Base-by-base conservation (phyloP, 2,329 filamentous ascomycete species). In the Aspergillus sp. region DNA sequence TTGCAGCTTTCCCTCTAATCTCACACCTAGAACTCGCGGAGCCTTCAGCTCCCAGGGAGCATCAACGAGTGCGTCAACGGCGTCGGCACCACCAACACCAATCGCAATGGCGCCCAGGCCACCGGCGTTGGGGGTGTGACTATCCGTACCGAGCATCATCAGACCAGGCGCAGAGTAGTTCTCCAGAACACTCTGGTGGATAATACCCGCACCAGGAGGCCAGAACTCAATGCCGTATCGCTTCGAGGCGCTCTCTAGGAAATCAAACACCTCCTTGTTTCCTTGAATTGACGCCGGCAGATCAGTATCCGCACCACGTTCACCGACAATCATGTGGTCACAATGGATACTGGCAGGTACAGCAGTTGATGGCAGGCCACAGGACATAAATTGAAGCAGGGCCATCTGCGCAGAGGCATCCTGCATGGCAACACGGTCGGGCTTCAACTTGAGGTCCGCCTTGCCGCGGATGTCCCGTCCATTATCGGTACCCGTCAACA, bases 331-430 rank as follows among this genome's bases (percentile, higher is more conserved):
- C 87, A 99, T 88, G 76, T 99, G 95, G 79, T 99, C 95, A 78
- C 95, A 99, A 80, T 99, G 95, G 66, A 98, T 97, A 74, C 93
- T 97, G 48, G 95, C 93, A 11, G 95, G 95, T 49, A 99, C 93
- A 9, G 93, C 93, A 2, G 95, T 96, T 58, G 86, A 86, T 26
- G 89, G 89, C 53, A 99, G 83, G 55, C 91, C 90, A 76, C 95
- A 99, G 26, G 90, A 91, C 93, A 99, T 99, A 83, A 99, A 99
- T 78, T 99, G 95, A 67, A 99, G 80, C 63, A 99, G 81, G 2
- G 95, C 95, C 95, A 99, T 99, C 80, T 99, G 95, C 5, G 95
- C 95, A 30, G 91, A 96, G 13, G 95, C 95, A 80, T 99, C 95
- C 78, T 99, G 95, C 95, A 99, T 99, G 63, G 96, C 96, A 66